Percentiles rank a stretch among this genome's conserved stretches.
phyloP scores from a whole-genome alignment of 2,329 filamentous ascomycete genomes.

The Ophiostoma sp. region DNA sequence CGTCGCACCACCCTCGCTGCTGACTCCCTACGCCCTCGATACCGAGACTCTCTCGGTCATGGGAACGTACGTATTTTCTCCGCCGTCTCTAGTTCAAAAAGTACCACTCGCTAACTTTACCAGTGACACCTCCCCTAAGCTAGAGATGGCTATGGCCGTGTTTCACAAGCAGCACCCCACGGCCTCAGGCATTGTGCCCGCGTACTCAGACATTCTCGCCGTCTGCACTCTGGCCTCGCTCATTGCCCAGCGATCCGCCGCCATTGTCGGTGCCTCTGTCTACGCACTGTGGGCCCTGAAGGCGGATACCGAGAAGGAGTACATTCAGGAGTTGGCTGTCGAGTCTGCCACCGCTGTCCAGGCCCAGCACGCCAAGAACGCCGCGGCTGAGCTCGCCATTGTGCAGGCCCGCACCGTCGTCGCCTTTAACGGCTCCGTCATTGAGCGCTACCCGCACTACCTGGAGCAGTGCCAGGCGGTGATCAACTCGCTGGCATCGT shows the following conservation, averaged over 20 bases:
- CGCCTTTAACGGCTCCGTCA: slow-evolving; percentile 78
- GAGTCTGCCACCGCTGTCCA: neutral
- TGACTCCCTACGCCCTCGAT: slow-evolving; percentile 56
- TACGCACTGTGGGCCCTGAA: slow-evolving; percentile 60
- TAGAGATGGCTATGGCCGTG: slow-evolving; percentile 47
- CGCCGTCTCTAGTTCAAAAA: neutral
- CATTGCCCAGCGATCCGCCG: slow-evolving; percentile 59
- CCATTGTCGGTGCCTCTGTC: slow-evolving; percentile 59
- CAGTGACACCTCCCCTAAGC: slow-evolving; percentile 48
- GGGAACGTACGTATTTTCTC: slow-evolving; percentile 50
- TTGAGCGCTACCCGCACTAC: slow-evolving; percentile 76
- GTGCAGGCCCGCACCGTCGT: slow-evolving; percentile 54
- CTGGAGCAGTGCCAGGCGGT: slow-evolving; percentile 61
- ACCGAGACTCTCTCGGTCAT: slow-evolving; percentile 61
- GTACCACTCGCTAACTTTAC: neutral
- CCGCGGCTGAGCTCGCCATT: slow-evolving; percentile 46
- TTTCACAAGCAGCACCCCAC: slow-evolving; percentile 55
- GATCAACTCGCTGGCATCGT: slow-evolving; percentile 56
- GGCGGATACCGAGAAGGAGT: slow-evolving; percentile 52
- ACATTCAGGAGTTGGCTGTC: slow-evolving; percentile 24
- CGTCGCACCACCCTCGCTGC: slow-evolving; percentile 54
- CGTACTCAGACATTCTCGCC: slow-evolving; percentile 50
- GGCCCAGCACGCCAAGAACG: slow-evolving; percentile 44
- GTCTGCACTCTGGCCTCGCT: slow-evolving; percentile 55
- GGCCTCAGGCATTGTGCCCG: slow-evolving; percentile 41